A percentile compares a stretch with the other conserved stretches of the same genome.
Conservation (phyloP, 164 flowering plant genomes). For the Tinospora cordifolia region DNA sequence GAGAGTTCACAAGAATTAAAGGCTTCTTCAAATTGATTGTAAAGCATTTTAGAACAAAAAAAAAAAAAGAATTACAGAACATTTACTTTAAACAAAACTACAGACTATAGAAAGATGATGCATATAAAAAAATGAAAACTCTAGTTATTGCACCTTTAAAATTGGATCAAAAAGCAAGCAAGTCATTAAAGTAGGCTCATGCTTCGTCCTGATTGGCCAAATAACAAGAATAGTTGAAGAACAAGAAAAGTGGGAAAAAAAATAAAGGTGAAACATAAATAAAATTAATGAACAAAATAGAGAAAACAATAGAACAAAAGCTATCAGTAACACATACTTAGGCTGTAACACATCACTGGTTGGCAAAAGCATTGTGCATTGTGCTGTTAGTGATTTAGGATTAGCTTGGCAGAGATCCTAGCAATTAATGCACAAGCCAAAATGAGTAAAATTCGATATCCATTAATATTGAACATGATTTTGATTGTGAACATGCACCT, state of each 20-base stretch:
- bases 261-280: not conserved
- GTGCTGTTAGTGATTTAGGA: conserved; percentile 60
- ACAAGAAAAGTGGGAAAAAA: no score
- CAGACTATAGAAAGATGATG: not conserved
- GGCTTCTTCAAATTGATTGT: not conserved
- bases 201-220: no score
- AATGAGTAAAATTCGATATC: no score
- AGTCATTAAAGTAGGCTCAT: conserved; percentile 69
- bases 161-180: conserved; percentile 87
- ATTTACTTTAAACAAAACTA: not conserved
- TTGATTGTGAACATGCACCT: no score
- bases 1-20: not conserved
- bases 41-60: conserved; percentile 4
- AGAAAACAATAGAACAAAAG: not conserved
- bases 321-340: conserved; percentile 36
- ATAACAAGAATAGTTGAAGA: no score
- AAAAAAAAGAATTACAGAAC: not conserved
- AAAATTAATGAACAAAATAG: conserved; percentile 1
- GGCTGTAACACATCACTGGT: conserved; percentile 67
- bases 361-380: conserved; percentile 86
- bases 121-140: conserved; percentile 4
- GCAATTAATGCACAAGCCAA: no score
- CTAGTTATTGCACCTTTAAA: conserved; percentile 66
- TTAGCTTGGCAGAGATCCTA: no score
- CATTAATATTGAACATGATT: no score